Base-by-base conservation (phyloP, 1,284 basidiomycete genomes). In the Tetrapyrgos nigripes region DNA sequence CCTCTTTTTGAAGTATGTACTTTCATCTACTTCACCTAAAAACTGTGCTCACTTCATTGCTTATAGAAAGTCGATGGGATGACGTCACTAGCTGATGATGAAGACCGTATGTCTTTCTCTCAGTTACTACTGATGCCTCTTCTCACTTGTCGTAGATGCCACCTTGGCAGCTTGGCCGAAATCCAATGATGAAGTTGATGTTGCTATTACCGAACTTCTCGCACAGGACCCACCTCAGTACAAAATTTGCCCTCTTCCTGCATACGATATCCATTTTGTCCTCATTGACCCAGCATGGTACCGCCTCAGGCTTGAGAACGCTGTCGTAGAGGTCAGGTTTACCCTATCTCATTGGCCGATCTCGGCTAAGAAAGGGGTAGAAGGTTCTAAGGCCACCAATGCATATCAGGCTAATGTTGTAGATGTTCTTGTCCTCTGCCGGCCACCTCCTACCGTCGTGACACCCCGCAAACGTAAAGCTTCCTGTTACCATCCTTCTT, bases 261-360 rank as follows among this genome's bases (percentile, higher is more conserved):
- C 61, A 17, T 64, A 57, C 31, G 48, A 65, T 43, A 46, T 60
- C 40, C 49, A 57, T 23, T 60, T 55, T 4, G 31, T 55, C 13
- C 55, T 62, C 4, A 64, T 64, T 31, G 10, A 50, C n/a, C 62
- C 60, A 3, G 9, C 24, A 17, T 2, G 23, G 4, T 64, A 66
- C 29, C n/a, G 35, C 17, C 6, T 5, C 3, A 19, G 45, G 21
- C 59, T 66, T n/a, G 24, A 53, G 45, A 62, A 62, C 19, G 62
- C 65, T 5, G 6, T 59, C 23, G 62, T 62, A 6, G 47, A 60
- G 49, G 23, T 65, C n/a, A 52, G 62, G 23, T 66, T 66, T 52
- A 60, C 54, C 27, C 27, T 66, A 3, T 44, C 26, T 4, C 63
- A 66, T 50, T 64, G 64, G 64, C 46, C 45, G 10, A 57, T 65